A percentile compares a stretch with the other conserved stretches of the same genome.
Conservation (phyloP, 2,329 filamentous ascomycete species). For the Cladophialophora immunda region DNA sequence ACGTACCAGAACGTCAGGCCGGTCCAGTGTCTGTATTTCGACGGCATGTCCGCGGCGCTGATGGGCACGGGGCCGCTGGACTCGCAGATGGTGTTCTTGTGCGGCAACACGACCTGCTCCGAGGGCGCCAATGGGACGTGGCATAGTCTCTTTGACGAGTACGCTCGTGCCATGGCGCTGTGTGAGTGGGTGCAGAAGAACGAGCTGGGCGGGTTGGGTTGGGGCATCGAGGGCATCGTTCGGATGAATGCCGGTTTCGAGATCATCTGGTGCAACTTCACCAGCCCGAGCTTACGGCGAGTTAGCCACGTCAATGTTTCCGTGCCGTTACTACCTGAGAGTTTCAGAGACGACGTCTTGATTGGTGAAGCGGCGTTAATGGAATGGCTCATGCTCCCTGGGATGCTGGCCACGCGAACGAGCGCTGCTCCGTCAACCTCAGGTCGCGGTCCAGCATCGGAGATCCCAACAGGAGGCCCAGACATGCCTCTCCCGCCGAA, state of each 20-base stretch:
- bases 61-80: conserved; percentile 58
- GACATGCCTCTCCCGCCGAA: conserved; percentile 50
- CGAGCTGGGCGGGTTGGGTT: conserved; percentile 55
- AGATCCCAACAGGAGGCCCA: conserved; percentile 38
- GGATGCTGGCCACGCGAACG: conserved; percentile 10
- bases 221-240: conserved; percentile 61
- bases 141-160: conserved; percentile 56
- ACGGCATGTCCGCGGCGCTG: conserved; percentile 60
- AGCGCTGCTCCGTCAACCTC: not conserved
- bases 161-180: conserved; percentile 57
- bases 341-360: conserved; percentile 3
- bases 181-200: conserved; percentile 56
- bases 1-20: conserved; percentile 59
- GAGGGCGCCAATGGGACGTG: conserved; percentile 37
- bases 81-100: conserved; percentile 61
- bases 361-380: not conserved
- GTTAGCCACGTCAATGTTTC: conserved; percentile 58
- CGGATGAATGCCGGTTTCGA: conserved; percentile 64
- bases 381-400: not conserved
- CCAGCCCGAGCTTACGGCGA: conserved; percentile 54
- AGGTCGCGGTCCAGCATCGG: not conserved
- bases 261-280: conserved; percentile 63
- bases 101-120: conserved; percentile 56
- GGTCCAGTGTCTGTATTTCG: conserved; percentile 59
- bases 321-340: conserved; percentile 50